Evolutionary conservation across 2,329 filamentous ascomycete genomes (phyloP).

Genomic region (Apiospora pterosperma): DNA sequence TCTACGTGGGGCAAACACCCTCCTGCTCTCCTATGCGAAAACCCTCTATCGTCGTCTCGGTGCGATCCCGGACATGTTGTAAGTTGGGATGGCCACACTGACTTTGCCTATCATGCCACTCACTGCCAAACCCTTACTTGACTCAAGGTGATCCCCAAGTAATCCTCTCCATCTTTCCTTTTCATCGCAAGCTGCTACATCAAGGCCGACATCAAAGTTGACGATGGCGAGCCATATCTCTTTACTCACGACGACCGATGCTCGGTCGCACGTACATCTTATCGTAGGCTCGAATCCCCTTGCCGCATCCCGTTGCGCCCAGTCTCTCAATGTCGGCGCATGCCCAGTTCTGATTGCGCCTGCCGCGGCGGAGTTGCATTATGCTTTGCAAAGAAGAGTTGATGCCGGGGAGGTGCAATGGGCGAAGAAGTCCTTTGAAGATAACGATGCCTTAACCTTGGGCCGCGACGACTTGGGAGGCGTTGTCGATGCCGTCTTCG

Average conservation of each 20-base stretch:
- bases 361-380: slow-evolving; percentile 55
- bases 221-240: slow-evolving; percentile 34
- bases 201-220: background rate
- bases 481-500: slow-evolving; percentile 89
- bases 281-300: slow-evolving; percentile 84
- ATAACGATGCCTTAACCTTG: slow-evolving; percentile 68
- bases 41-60: background rate
- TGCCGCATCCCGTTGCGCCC: slow-evolving; percentile 77
- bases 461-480: slow-evolving; percentile 75
- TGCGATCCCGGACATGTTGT: background rate
- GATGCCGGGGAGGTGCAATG: slow-evolving; percentile 65
- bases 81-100: background rate
- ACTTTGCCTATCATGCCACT: background rate
- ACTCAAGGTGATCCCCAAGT: background rate
- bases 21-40: background rate
- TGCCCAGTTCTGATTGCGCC: slow-evolving; percentile 76
- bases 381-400: slow-evolving; percentile 58
- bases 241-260: slow-evolving; percentile 71
- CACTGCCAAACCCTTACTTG: background rate
- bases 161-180: background rate
- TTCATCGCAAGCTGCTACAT: background rate
- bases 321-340: slow-evolving; percentile 80
- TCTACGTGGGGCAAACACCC: slow-evolving; percentile 4
- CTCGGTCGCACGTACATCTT: slow-evolving; percentile 71
- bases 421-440: slow-evolving; percentile 63